Evolutionary conservation across 352 stramenopile species (phyloP), one percentile per base, ranked within the genome.

Genomic region (Phytopythium mirpurense): DNA sequence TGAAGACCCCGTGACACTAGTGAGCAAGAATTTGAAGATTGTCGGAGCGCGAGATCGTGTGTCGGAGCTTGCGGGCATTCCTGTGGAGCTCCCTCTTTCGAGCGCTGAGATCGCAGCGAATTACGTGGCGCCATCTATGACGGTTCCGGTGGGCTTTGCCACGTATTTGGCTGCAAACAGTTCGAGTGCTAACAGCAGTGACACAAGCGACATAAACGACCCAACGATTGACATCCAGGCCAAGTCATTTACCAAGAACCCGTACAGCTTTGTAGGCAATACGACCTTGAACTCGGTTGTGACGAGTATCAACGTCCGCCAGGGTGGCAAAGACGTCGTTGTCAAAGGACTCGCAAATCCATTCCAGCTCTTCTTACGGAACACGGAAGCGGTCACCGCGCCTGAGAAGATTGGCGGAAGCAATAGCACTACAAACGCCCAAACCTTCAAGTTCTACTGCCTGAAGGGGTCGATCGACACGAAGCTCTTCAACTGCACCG

Each of bases 21-120:
- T 86, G 19, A 82, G 74, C 0, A 86, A 85, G 60, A 88, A 88
- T 24, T 53, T 88, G 10, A 71, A 77, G 38, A 68, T 88, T 7
- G 67, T 83, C 2, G 73, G 64, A 1, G 57, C 56, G 8, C 64
- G 78, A 8, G 76, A 85, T 51, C 65, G 49, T 0, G 73, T 62
- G 5, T 80, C 73, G 29, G 46, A 71, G 5, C 65, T 87, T 18
- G 74, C 83, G 53, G 70, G 70, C 7, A 53, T 38, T 0, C 41
- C 54, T 14, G 48, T 87, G 11, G 46, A 60, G 15, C 41, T 83
- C 0, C 76, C 76, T 5, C 62, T 83, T 2, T 68, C 67, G 0
- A 63, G 63, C 1, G 67, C 67, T 21, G 71, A 85, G 44, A 58
- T 67, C 10, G 76, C 73, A 9, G 71, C 72, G 0, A 87, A 87